phyloP scores from a whole-genome alignment of 2,329 filamentous ascomycete species.

The Dactylellina cionopaga region DNA sequence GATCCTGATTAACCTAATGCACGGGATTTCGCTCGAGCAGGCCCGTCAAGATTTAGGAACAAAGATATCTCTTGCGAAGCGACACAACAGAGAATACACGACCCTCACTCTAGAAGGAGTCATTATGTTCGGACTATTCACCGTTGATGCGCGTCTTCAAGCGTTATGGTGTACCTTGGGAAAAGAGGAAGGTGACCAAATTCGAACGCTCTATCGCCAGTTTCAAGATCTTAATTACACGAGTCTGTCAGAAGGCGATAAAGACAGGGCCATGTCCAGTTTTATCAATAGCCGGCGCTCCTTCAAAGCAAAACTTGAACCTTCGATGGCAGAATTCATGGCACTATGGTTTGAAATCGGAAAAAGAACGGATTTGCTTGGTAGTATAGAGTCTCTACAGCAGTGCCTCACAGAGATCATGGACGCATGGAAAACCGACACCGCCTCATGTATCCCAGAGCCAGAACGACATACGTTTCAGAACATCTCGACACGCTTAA shows the following conservation, averaged over 20 bases:
- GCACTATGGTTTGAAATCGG: slow-evolving; percentile 41
- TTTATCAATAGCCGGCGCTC: too few relatives aligned
- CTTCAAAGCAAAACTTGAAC: background rate
- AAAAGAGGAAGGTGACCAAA: background rate
- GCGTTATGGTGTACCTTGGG: background rate
- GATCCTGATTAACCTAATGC: background rate
- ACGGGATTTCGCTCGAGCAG: background rate
- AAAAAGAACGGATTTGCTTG: slow-evolving; percentile 11
- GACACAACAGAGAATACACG: background rate
- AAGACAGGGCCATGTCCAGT: too few relatives aligned
- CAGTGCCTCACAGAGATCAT: background rate
- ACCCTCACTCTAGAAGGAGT: slow-evolving; percentile 2
- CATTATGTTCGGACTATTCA: background rate
- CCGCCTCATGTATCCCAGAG: background rate
- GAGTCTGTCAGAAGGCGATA: background rate
- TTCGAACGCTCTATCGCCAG: too few relatives aligned
- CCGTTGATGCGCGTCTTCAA: slow-evolving; percentile 10
- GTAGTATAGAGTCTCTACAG: background rate
- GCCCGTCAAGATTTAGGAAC: background rate
- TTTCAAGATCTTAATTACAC: too few relatives aligned
- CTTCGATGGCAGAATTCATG: background rate
- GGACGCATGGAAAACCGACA: slow-evolving; percentile 13
- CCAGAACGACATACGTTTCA: too few relatives aligned
- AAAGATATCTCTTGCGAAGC: background rate
- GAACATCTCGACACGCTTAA: background rate